Evolutionary conservation across 2,329 filamentous ascomycete species (phyloP).

Genomic region (Fusarium algeriense): DNA sequence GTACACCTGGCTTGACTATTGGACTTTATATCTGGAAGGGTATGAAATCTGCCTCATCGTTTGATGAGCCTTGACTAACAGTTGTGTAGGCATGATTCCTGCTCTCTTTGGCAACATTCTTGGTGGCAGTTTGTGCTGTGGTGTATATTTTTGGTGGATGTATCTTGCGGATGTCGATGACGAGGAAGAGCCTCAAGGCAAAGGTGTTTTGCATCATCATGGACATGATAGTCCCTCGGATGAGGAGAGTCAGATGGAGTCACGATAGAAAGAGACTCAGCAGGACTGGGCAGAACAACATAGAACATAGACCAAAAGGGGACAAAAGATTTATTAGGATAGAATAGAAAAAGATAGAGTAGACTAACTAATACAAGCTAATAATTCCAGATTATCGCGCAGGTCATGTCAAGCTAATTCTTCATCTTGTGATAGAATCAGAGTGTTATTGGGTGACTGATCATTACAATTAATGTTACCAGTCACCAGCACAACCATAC

Average conservation of each 20-base stretch:
- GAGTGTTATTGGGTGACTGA: too few species aligned
- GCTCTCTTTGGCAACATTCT: conserved; percentile 66
- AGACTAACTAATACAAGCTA: not conserved
- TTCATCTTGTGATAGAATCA: not conserved
- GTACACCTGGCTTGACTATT: conserved; percentile 58
- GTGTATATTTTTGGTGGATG: conserved; percentile 51
- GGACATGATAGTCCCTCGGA: conserved; percentile 19
- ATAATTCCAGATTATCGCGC: too few species aligned
- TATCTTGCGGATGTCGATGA: conserved; percentile 24
- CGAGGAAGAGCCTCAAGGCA: not conserved
- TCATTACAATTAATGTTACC: too few species aligned
- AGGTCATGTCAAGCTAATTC: too few species aligned
- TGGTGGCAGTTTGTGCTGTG: conserved; percentile 66
- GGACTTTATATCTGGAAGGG: conserved; percentile 69
- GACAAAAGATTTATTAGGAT: not conserved
- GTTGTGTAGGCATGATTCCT: conserved; percentile 58
- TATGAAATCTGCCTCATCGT: not conserved
- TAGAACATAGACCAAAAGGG: not conserved
- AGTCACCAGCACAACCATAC: too few species aligned
- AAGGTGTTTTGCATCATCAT: conserved; percentile 12
- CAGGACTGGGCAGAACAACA: rapidly evolving
- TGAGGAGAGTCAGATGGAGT: conserved; percentile 34
- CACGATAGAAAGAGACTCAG: not conserved
- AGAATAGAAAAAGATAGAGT: not conserved
- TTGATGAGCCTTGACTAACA: not conserved